These are phyloP conservation scores for Russula emetica DNA, from an alignment of 768 basidiomycete species.

Conservation along the genomic window DNA sequence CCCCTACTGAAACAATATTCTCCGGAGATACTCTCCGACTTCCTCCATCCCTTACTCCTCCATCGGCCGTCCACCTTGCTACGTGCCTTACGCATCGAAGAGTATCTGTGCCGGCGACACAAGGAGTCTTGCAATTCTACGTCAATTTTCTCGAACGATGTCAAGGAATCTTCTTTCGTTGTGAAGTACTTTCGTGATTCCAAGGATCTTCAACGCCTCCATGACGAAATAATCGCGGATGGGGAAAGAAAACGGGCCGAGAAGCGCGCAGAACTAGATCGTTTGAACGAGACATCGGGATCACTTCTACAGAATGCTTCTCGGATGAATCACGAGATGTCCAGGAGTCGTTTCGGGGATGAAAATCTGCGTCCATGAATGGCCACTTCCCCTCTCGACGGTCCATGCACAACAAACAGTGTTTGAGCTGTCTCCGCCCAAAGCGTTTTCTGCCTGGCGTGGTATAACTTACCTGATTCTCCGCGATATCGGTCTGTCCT, in stretches of 20 bases:
- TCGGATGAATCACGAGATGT: not conserved
- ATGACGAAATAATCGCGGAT: not conserved
- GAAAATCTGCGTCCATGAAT: slow-evolving; percentile 13
- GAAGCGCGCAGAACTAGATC: slow-evolving; percentile 5
- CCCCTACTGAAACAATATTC: slow-evolving; percentile 44
- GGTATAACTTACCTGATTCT: slow-evolving; percentile 14
- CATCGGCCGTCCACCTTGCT: slow-evolving; percentile 26
- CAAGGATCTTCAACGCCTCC: not conserved
- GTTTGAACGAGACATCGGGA: not conserved
- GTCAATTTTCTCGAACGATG: slow-evolving; percentile 11
- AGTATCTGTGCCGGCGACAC: slow-evolving; percentile 13
- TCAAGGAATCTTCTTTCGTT: slow-evolving; percentile 2
- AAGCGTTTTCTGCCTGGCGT: slow-evolving; percentile 20
- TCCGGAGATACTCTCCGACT: slow-evolving; percentile 40
- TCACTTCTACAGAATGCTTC: not conserved
- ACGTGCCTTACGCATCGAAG: slow-evolving; percentile 15
- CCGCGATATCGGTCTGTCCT: slow-evolving; percentile 6
- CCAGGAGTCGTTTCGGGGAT: too few relatives aligned
- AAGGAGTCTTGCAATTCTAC: not conserved
- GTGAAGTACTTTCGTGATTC: slow-evolving; percentile 13
- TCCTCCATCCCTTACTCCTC: slow-evolving; percentile 44
- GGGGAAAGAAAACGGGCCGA: not conserved
- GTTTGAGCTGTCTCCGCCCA: slow-evolving; percentile 17
- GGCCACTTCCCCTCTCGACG: slow-evolving; percentile 8
- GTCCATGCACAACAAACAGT: slow-evolving; percentile 2